Percentiles rank a stretch among this genome's conserved stretches.
phyloP scores from a whole-genome alignment of 2,329 filamentous ascomycete species.

The Cucurbitaria berberidis region DNA sequence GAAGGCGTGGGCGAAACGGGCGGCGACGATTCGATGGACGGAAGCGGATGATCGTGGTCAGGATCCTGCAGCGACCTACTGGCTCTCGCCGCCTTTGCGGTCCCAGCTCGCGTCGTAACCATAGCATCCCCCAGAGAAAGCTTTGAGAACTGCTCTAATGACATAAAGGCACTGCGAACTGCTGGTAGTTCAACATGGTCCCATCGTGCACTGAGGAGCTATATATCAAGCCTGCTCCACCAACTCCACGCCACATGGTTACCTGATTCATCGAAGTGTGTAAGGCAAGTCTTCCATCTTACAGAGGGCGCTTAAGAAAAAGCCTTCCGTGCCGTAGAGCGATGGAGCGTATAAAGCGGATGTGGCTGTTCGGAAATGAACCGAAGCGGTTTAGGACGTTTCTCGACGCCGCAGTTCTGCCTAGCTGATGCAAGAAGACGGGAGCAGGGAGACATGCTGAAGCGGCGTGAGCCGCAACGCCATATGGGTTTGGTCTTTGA shows the following conservation, averaged over 20 bases:
- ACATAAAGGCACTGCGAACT: conserved; percentile 38
- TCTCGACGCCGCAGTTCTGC: conserved; percentile 32
- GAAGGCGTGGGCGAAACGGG: conserved; percentile 37
- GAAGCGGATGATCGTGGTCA: conserved; percentile 30
- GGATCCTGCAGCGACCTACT: conserved; percentile 22
- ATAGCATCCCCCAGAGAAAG: conserved; percentile 46
- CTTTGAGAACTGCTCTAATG: conserved; percentile 45
- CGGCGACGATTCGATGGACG: conserved; percentile 26
- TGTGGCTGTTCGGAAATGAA: conserved; percentile 41
- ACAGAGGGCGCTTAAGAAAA: conserved; percentile 38
- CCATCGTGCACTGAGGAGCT: conserved; percentile 22
- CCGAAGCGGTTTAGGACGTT: conserved; percentile 21
- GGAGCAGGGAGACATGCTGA: conserved; percentile 11
- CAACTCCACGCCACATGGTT: conserved; percentile 37
- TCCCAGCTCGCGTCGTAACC: conserved; percentile 47
- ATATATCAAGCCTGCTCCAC: conserved; percentile 38
- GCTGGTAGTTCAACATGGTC: conserved; percentile 19
- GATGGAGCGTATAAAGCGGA: conserved; percentile 31
- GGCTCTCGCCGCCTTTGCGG: conserved; percentile 36
- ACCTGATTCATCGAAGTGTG: conserved; percentile 29
- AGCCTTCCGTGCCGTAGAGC: conserved; percentile 40
- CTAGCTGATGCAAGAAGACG: conserved; percentile 26
- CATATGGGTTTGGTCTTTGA: conserved; percentile 19
- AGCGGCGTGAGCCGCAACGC: conserved; percentile 18
- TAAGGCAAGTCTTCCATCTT: conserved; percentile 30